Evolutionary conservation across 108 stramenopile genomes (phyloP).

Genomic region (Cyclotella baltica): DNA sequence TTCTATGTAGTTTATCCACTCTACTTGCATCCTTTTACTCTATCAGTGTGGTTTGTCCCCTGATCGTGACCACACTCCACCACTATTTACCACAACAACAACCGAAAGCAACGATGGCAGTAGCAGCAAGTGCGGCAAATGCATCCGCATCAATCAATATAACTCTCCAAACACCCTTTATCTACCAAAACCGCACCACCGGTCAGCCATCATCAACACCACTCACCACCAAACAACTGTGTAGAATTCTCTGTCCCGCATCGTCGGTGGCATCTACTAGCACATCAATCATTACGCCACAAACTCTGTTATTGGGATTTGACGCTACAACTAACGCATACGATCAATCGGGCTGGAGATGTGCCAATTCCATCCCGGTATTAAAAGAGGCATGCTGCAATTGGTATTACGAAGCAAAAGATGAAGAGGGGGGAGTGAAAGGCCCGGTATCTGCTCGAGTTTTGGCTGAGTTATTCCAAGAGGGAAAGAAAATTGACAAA

Average conservation of each 20-base stretch:
- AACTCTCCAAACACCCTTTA: conserved; percentile 27
- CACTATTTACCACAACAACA: not conserved
- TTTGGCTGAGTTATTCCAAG: conserved; percentile 36
- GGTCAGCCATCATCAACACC: conserved; percentile 61
- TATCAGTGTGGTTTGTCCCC: not conserved
- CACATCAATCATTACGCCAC: conserved; percentile 46
- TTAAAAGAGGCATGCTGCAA: conserved; percentile 58
- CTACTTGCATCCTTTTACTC: too few relatives aligned
- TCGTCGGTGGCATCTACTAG: not conserved
- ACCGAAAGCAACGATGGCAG: not conserved
- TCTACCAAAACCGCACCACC: conserved; percentile 73
- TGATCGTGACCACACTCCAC: not conserved
- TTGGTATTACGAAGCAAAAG: conserved; percentile 85
- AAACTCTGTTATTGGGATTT: conserved; percentile 30
- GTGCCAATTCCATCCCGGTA: conserved; percentile 48
- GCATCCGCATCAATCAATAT: not conserved
- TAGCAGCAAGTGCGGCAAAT: not conserved
- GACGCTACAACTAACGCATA: conserved; percentile 42
- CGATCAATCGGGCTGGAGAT: conserved; percentile 57
- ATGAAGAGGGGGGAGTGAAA: conserved; percentile 23
- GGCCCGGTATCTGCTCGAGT: conserved; percentile 63
- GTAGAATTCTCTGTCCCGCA: conserved; percentile 63
- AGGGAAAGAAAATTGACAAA: not conserved
- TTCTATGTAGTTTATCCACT: too few relatives aligned
- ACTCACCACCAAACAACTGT: conserved; percentile 65